Evolutionary conservation across 2,329 filamentous ascomycete genomes (phyloP), one percentile per base, ranked within the genome.

Genomic region (Penicillium sp.): DNA sequence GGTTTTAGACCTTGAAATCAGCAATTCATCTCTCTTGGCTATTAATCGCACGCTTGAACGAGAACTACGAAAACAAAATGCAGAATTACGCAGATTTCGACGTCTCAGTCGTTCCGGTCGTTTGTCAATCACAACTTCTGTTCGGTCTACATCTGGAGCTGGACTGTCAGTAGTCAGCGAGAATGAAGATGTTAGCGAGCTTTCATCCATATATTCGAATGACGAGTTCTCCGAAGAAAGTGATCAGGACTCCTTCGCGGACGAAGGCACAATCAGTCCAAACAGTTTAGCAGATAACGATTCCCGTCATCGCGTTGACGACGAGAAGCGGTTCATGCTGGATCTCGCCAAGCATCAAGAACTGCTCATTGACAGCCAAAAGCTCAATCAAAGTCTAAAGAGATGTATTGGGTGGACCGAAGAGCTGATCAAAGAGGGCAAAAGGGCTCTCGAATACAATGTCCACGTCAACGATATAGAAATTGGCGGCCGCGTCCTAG

Each of bases 1-100:
- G 76, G 92, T 99, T 1, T 83, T 97, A 63, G 94, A 99, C 70
- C 79, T 99, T 5, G 91, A 99, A 70, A 99, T 99, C 61, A 96
- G 89, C 55, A 99, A 99, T 67, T 94, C 91, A 1, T 97, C 92
- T 1, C 81, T 99, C 3, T 83, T 96, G 56, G 94, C 94, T 42
- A 97, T 99, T 74, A 99, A 99, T 69, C 83, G 92, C 53, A 94
- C 91, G 0, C 77, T 99, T 0, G 94, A 99, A 74, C 84, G 91
- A 23, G 91, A 97, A 69, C 81, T 99, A 65, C 85, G 91, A 24
- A 96, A 96, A 69, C 93, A 97, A 66, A 93, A 89, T 38, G 84
- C 89, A 1, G 94, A 99, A 68, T 71, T 99, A 30, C 86, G 94
- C 57, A 83, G 93, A 45, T 97, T 87, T 70, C 85, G 90, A 52